A percentile compares a stretch with the other conserved stretches of the same genome.
Evolutionary conservation across 1,139 yeast species (phyloP).

Genomic region (Trichomonascaceae sp.): DNA sequence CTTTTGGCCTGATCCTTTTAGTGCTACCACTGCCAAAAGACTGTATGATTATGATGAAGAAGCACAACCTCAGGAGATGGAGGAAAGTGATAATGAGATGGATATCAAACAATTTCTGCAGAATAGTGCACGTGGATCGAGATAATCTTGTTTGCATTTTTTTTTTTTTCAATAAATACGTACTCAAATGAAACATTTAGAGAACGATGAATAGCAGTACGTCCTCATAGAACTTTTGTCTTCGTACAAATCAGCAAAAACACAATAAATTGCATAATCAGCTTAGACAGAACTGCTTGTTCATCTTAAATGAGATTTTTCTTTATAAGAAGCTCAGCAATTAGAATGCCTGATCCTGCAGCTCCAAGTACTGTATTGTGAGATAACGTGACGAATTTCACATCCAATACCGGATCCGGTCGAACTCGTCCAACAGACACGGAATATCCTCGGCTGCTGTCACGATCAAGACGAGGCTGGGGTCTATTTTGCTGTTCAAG

Average conservation of each 20-base stretch:
- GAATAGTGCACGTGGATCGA: not conserved
- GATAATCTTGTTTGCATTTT: not conserved
- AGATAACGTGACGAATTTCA: conserved; percentile 91
- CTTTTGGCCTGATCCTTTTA: conserved; percentile 11
- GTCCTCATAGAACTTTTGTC: not conserved
- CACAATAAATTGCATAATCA: not conserved
- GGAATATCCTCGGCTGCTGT: conserved; percentile 90
- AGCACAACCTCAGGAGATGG: not conserved
- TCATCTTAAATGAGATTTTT: conserved; percentile 56
- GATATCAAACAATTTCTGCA: not conserved
- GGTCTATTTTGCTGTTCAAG: conserved; percentile 91
- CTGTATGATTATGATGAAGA: conserved; percentile 11
- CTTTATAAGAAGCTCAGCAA: conserved; percentile 83
- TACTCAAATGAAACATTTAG: not conserved
- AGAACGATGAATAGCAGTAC: not conserved
- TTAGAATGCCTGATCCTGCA: conserved; percentile 97
- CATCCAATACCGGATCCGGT: conserved; percentile 86
- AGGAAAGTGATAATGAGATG: not conserved
- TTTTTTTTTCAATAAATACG: not conserved
- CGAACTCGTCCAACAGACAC: conserved; percentile 94
- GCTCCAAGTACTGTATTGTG: conserved; percentile 98
- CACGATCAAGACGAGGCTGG: conserved; percentile 96
- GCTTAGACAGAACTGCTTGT: too few relatives aligned
- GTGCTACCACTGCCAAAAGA: conserved; percentile 13
- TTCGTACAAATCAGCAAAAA: not conserved